A percentile compares a stretch with the other conserved stretches of the same genome.
Evolutionary conservation across 2,329 filamentous ascomycete genomes (phyloP).

Genomic region (Lecanicillium sp.): DNA sequence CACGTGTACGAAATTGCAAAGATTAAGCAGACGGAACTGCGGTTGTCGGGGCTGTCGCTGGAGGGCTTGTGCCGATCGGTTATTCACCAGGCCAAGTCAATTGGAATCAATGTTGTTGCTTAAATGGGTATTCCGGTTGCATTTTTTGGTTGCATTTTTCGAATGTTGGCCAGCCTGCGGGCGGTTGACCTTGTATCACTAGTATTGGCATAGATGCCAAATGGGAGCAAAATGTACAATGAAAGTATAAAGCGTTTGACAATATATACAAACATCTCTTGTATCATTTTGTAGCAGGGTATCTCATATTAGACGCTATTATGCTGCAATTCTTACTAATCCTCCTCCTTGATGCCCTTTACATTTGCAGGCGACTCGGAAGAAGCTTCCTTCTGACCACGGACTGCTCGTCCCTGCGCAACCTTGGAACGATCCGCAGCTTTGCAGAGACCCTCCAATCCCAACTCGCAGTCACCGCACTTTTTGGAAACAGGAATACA

Average conservation of each 20-base stretch:
- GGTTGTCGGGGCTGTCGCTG: constrained; percentile 62
- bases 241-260: constrained; percentile 4
- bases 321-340: background rate
- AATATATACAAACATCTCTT: background rate
- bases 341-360: constrained; percentile 10
- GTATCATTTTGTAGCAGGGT: background rate
- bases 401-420: constrained; percentile 12
- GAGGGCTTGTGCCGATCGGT: constrained; percentile 66
- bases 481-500: constrained; percentile 71
- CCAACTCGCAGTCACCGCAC: constrained; percentile 82
- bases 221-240: constrained; percentile 5
- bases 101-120: constrained; percentile 64
- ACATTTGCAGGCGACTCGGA: background rate
- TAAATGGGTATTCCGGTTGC: constrained; percentile 22
- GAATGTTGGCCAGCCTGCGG: background rate
- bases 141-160: background rate
- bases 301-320: background rate
- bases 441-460: constrained; percentile 66
- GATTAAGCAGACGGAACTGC: constrained; percentile 78
- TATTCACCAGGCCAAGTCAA: constrained; percentile 66
- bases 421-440: constrained; percentile 60
- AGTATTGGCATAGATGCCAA: constrained; percentile 3
- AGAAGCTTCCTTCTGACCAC: background rate
- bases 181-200: constrained; percentile 2
- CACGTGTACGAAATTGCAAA: constrained; percentile 96